Base-by-base conservation (phyloP, 495 filamentous ascomycete genomes). In the Aspergillus olivimuriae region DNA sequence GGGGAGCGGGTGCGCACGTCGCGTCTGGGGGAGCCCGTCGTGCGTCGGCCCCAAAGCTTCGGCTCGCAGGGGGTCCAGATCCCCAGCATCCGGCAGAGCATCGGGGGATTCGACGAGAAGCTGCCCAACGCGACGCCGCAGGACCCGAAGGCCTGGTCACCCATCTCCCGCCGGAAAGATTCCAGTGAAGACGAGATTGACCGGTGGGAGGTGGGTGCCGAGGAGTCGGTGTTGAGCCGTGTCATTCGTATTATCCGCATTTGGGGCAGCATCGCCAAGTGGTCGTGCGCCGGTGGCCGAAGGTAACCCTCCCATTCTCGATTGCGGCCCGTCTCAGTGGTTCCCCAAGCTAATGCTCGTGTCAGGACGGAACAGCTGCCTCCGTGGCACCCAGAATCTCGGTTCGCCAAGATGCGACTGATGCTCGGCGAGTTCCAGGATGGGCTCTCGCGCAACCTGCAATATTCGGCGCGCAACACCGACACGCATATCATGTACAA, bases 241-340 rank as follows among this genome's bases (percentile, higher is more conserved):
- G 86, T 87, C 49, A 80, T 94, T 50, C 83, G 83, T 24, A 72
- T 87, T 26, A 77, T 87, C 19, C 82, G 89, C 38, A 70, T 92
- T 17, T 94, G 86, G 78, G 85, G 87, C 4, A 76, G 80, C 47
- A 80, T 89, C 33, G 78, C 84, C 17, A 81, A 80, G 56, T 91
- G 82, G 78, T 83, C 83, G 21, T 86, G 82, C 55, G 72, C 77
- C 28, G 85, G 85, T 34, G 84, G 84, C 24, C 72, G 86, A 53
- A 74, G 82, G 58, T 74, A 39, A 16, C 31, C 23, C 21, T 18
- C 39, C 9, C 16, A 12, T 16, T 18, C 4, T 39, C 5, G n/a
- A n/a, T 19, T 4, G n/a, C 20, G 11, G 1, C 19, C 11, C 7
- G 9, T 17, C 17, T 30, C 3, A 2, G 38, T 18, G 14, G 2